Conservation (phyloP, 2,329 filamentous ascomycete genomes). For the Falciphora oryzae region DNA sequence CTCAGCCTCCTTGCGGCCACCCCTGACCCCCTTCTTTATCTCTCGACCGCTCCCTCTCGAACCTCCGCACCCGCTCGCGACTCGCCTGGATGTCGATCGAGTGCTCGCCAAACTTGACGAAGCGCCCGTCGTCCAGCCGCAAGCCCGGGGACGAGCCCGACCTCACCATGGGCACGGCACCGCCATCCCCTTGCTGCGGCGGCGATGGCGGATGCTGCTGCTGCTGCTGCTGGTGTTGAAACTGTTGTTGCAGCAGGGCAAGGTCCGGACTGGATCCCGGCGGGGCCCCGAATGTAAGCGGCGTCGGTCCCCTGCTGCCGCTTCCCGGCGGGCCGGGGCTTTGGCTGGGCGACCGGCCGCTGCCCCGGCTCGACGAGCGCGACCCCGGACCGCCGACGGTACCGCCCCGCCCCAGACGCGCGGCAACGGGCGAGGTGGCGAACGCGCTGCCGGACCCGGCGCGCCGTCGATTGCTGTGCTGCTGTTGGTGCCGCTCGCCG, state of each 20-base stretch:
- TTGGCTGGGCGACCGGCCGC: conserved; percentile 10
- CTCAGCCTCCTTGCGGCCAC: background rate
- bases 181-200: conserved; percentile 3
- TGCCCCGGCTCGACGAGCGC: conserved; percentile 7
- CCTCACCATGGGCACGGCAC: conserved; percentile 18
- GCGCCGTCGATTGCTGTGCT: conserved; percentile 1
- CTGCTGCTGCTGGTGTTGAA: background rate
- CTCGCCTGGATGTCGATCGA: conserved; percentile 2
- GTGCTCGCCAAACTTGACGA: conserved; percentile 20
- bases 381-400: too few species aligned
- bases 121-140: conserved; percentile 17
- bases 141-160: conserved; percentile 17
- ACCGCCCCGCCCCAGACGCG: background rate
- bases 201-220: background rate
- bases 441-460: conserved; percentile 10
- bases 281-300: conserved; percentile 1
- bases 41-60: conserved; percentile 4
- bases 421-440: conserved; percentile 5
- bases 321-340: conserved; percentile 7
- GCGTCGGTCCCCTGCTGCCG: background rate
- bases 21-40: background rate
- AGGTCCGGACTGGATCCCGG: conserved; percentile 8
- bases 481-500: conserved; percentile 16
- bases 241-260: background rate
- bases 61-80: conserved; percentile 3